Percentiles rank a stretch among this genome's conserved stretches.
Conservation (phyloP, 2,329 filamentous ascomycete species). For the Ophiostoma populinum region DNA sequence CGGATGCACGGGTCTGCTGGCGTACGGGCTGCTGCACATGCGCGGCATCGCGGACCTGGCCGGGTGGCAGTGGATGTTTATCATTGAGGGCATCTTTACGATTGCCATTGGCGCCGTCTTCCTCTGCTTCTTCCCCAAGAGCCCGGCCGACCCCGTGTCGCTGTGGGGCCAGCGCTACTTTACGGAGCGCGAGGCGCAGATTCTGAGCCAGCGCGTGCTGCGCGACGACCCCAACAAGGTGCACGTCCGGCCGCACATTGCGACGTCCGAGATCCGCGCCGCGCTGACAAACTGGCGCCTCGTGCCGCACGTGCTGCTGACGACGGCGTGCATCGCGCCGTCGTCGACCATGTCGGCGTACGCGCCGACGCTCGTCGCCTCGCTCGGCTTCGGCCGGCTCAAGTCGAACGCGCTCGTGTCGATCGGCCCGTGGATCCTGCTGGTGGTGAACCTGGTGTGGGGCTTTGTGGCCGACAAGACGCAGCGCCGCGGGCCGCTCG, state of each 20-base stretch:
- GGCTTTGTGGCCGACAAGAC: slow-evolving; percentile 13
- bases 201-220: slow-evolving; percentile 18
- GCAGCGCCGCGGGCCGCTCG: slow-evolving; percentile 13
- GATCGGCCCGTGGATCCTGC: slow-evolving; percentile 19
- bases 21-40: slow-evolving; percentile 26
- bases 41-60: slow-evolving; percentile 26
- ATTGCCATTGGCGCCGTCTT: slow-evolving; percentile 24
- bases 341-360: slow-evolving; percentile 16
- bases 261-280: slow-evolving; percentile 1
- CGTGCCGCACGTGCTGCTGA: slow-evolving; percentile 18
- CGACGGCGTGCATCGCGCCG: slow-evolving; percentile 16
- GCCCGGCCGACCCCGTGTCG: slow-evolving; percentile 24
- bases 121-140: slow-evolving; percentile 26
- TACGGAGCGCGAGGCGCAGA: slow-evolving; percentile 22
- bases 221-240: slow-evolving; percentile 20
- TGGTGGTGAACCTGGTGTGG: slow-evolving; percentile 18
- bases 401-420: slow-evolving; percentile 19
- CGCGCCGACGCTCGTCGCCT: slow-evolving; percentile 17
- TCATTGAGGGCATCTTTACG: slow-evolving; percentile 34
- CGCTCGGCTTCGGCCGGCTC: slow-evolving; percentile 20
- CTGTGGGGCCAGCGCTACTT: slow-evolving; percentile 22
- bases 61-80: slow-evolving; percentile 42
- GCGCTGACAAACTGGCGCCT: slow-evolving; percentile 21
- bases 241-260: slow-evolving; percentile 5
- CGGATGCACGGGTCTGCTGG: slow-evolving; percentile 20